Evolutionary conservation across 2,329 filamentous ascomycete genomes (phyloP).

Genomic region (Calonectria pseudoturangicola): DNA sequence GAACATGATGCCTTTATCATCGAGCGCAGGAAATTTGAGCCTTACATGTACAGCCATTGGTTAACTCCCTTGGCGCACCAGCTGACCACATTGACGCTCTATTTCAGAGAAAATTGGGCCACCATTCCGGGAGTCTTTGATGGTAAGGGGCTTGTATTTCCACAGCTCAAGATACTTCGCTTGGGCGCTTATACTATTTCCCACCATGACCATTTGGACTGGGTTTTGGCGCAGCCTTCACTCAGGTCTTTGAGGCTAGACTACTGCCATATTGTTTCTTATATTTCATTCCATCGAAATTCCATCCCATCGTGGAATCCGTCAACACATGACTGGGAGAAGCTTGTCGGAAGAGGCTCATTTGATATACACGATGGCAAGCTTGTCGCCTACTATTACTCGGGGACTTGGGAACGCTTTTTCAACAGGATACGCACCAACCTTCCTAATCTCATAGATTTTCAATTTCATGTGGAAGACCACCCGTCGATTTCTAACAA

Average conservation of each 20-base stretch:
- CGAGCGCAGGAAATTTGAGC: slow-evolving; percentile 46
- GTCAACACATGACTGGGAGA: slow-evolving; percentile 40
- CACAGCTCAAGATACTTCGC: slow-evolving; percentile 42
- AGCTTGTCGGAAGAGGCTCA: not conserved
- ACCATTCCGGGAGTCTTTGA: slow-evolving; percentile 49
- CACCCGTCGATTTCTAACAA: not conserved
- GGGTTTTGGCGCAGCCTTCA: slow-evolving; percentile 45
- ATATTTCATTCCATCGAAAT: not conserved
- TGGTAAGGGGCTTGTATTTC: slow-evolving; percentile 44
- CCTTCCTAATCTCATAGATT: slow-evolving; percentile 29
- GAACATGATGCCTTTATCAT: not conserved
- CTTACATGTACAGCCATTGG: slow-evolving; percentile 44
- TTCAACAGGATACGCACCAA: slow-evolving; percentile 45
- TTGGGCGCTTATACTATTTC: slow-evolving; percentile 43
- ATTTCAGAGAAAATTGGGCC: slow-evolving; percentile 46
- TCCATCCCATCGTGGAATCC: not conserved
- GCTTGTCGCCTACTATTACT: not conserved
- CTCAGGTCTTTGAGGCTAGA: slow-evolving; percentile 37
- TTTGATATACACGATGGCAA: accelerated
- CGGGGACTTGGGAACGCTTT: slow-evolving; percentile 46
- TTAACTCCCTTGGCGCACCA: slow-evolving; percentile 42
- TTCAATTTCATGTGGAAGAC: slow-evolving; percentile 3
- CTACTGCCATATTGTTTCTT: slow-evolving; percentile 37
- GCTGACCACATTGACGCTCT: slow-evolving; percentile 48
- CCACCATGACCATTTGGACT: slow-evolving; percentile 51